Evolutionary conservation across 106 monocot species (phyloP).

Genomic region (Allium cepa): DNA sequence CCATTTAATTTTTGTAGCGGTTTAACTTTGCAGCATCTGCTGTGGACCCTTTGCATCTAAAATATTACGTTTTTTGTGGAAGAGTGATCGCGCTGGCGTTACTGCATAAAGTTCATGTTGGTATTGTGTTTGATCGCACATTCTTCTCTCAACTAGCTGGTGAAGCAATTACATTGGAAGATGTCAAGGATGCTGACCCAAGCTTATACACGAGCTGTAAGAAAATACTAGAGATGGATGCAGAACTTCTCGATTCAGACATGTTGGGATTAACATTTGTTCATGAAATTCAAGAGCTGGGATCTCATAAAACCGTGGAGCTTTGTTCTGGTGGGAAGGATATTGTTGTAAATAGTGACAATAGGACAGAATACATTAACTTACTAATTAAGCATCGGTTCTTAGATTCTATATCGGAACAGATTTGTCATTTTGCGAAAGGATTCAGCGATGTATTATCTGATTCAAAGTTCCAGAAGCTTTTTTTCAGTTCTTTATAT

Average conservation of each 20-base stretch:
- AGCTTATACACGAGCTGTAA: conserved; percentile 46
- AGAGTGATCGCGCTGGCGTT: conserved; percentile 54
- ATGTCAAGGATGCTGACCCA: conserved; percentile 56
- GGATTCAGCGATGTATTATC: conserved; percentile 63
- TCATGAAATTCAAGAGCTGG: conserved; percentile 39
- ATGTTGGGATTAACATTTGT: conserved; percentile 47
- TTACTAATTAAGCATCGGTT: conserved; percentile 47
- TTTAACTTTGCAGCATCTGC: conserved; percentile 44
- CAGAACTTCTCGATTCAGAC: conserved; percentile 43
- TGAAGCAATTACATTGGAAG: conserved; percentile 34
- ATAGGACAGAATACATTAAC: conserved; percentile 41
- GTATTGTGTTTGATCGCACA: conserved; percentile 39
- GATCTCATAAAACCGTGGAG: conserved; percentile 29
- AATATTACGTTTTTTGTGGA: conserved; percentile 63
- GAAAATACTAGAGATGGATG: conserved; percentile 53
- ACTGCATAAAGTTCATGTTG: conserved; percentile 58
- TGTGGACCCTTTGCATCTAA: conserved; percentile 72
- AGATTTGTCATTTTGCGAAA: conserved; percentile 29
- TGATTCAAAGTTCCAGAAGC: conserved; percentile 5
- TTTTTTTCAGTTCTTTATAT: conserved; percentile 42
- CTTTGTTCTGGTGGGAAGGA: conserved; percentile 41
- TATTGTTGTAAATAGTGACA: conserved; percentile 52
- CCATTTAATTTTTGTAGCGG: too few relatives aligned
- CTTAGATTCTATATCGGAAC: conserved; percentile 42
- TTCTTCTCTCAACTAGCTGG: conserved; percentile 53